Conservation (phyloP, 2,329 filamentous ascomycete genomes). For the Sclerotinia trifoliorum region DNA sequence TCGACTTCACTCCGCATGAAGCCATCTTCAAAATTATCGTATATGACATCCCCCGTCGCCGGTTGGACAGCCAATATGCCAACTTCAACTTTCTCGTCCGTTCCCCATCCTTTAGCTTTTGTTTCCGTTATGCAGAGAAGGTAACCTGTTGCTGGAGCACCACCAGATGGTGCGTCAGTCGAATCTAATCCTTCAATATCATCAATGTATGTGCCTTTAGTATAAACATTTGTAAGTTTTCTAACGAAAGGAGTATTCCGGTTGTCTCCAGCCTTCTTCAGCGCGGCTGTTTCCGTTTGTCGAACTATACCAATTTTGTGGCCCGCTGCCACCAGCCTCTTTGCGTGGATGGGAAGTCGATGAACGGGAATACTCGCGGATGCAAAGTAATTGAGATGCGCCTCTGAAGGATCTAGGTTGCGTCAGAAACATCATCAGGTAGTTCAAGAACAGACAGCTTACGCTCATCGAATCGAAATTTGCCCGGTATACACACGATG, state of each 20-base stretch:
- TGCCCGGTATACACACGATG: constrained; percentile 96
- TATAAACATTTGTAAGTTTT: constrained; percentile 94
- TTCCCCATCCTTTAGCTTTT: constrained; percentile 74
- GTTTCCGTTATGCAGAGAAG: constrained; percentile 88
- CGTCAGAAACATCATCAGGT: constrained; percentile 29
- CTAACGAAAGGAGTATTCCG: constrained; percentile 87
- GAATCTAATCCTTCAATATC: constrained; percentile 77
- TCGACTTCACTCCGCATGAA: constrained; percentile 98
- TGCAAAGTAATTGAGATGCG: constrained; percentile 87
- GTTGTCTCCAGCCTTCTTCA: constrained; percentile 95
- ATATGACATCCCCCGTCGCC: constrained; percentile 91
- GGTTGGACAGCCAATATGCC: constrained; percentile 94
- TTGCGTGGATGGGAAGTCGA: constrained; percentile 87
- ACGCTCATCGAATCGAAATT: constrained; percentile 90
- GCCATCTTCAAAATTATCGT: constrained; percentile 93
- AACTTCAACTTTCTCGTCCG: constrained; percentile 89
- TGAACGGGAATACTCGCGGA: constrained; percentile 95
- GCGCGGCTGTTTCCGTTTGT: constrained; percentile 89
- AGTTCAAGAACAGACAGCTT: constrained; percentile 38
- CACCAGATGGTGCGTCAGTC: constrained; percentile 54
- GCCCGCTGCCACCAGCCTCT: constrained; percentile 85
- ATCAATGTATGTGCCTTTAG: constrained; percentile 96
- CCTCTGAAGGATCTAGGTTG: constrained; percentile 72
- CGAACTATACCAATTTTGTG: constrained; percentile 95
- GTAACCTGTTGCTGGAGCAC: constrained; percentile 71